Percentiles rank a stretch among this genome's conserved stretches.
Evolutionary conservation across 176 grass and related monocot species (phyloP).

Genomic region (Carex kokanica): DNA sequence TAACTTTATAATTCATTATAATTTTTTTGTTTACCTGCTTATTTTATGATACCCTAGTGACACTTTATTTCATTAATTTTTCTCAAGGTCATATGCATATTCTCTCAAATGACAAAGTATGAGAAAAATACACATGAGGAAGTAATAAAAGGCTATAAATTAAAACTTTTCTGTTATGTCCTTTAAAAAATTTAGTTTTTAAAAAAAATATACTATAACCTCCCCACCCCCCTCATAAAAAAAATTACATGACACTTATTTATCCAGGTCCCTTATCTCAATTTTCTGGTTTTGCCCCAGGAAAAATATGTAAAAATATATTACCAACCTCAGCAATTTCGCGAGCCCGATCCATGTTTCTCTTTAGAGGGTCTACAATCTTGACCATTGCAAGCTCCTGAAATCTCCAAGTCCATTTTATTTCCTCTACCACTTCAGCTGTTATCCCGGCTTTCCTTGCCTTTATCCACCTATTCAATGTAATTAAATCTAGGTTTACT

Average conservation of each 20-base stretch:
- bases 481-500: background rate
- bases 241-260: too few relatives aligned
- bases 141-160: too few relatives aligned
- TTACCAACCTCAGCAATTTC: conserved; percentile 24
- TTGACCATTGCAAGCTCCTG: conserved; percentile 12
- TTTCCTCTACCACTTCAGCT: conserved; percentile 21
- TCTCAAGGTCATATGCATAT: background rate
- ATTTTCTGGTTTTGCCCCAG: too few relatives aligned
- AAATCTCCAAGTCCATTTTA: conserved; percentile 12
- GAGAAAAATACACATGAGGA: background rate
- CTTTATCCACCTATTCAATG: conserved; percentile 20
- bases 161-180: too few relatives aligned
- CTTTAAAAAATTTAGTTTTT: too few relatives aligned
- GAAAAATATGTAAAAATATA: background rate
- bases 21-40: background rate
- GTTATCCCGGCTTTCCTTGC: conserved; percentile 28
- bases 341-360: conserved; percentile 20
- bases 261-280: too few relatives aligned
- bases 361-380: conserved; percentile 20
- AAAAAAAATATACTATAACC: too few relatives aligned
- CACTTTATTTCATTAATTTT: background rate
- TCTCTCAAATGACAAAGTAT: background rate
- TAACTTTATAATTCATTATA: background rate
- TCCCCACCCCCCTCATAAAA: too few relatives aligned
- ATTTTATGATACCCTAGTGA: background rate